Evolutionary conservation across 192 early-diverging fungal genomes (phyloP), one percentile per base, ranked within the genome.

Genomic region (Podila verticillata): DNA sequence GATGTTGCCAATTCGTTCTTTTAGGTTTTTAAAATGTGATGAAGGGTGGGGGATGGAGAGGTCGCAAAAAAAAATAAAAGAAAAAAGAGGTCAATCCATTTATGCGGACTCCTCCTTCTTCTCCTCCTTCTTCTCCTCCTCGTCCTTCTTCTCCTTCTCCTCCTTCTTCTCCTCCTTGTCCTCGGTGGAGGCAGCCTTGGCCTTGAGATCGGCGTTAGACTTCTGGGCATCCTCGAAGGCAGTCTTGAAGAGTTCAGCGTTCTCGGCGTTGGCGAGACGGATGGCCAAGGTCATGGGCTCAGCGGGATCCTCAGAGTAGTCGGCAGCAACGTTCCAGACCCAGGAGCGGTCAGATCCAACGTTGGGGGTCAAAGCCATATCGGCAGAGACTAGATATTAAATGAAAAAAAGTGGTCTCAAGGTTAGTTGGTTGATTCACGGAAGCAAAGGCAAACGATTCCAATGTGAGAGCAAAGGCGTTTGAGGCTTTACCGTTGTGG

Each of bases 281-380:
- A 98, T 96, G 48, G 98, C 98, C 49, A 99, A 89, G 24, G 95
- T 86, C 86, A 98, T 94, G 49, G 89, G 87, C 20, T 70, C 77
- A 24, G 57, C 29, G 82, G 94, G 93, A 26, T 92, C 97, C 36
- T 99, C 98, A 32, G 97, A 94, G 60, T 95, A 88, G 70, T 99
- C 98, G 60, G 95, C 89, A 30, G 91, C 82, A 61, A 92, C 95
- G 69, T 90, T 97, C 94, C 95, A 99, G 22, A 99, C 98, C 98
- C 98, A 99, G 36, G 96, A 98, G 69, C 97, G 96, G 87, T 99
- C 98, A 35, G 96, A 97, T 57, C 96, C 97, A 63, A 99, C 93
- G 77, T 99, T 99, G 36, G 98, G 93, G 29, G 91, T 89, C 74
- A 99, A 89, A 47, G 87, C 88, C 94, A 99, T 97, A 49, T 94